A percentile compares a stretch with the other conserved stretches of the same genome.
Conservation (phyloP, 176 grass and related monocot species). For the Avena insularis region DNA sequence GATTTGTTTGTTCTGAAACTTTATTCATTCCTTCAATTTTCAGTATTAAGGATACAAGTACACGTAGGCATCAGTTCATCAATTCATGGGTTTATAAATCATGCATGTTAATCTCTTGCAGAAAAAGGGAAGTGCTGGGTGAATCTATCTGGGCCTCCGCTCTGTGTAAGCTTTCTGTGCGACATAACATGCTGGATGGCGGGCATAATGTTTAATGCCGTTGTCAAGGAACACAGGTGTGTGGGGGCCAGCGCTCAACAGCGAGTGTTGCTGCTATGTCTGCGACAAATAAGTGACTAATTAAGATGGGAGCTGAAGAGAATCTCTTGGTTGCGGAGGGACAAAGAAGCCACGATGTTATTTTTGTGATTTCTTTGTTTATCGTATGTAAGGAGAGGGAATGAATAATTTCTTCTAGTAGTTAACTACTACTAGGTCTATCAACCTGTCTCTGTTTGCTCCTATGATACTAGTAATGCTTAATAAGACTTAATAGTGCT, state of each 20-base stretch:
- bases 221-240: constrained; percentile 4
- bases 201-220: not conserved
- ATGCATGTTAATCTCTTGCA: not conserved
- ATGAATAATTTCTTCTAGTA: not conserved
- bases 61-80: too few relatives aligned
- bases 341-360: too few relatives aligned
- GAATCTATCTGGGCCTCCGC: not conserved
- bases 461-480: too few relatives aligned
- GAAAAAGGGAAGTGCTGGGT: not conserved
- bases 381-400: not conserved
- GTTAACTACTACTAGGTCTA: not conserved
- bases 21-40: too few relatives aligned
- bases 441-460: not conserved
- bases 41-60: too few relatives aligned
- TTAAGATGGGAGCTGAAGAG: too few relatives aligned
- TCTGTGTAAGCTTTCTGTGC: constrained; percentile 4
- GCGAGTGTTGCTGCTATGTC: not conserved
- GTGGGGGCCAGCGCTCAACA: not conserved
- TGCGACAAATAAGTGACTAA: not conserved
- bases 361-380: not conserved
- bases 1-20: too few relatives aligned
- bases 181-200: constrained; percentile 22
- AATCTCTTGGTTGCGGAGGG: not conserved
- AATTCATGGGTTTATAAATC: not conserved
- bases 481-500: too few relatives aligned